Evolutionary conservation across 2,329 filamentous ascomycete species (phyloP), one percentile per base, ranked within the genome.

Genomic region (Microthyrium microscopicum): DNA sequence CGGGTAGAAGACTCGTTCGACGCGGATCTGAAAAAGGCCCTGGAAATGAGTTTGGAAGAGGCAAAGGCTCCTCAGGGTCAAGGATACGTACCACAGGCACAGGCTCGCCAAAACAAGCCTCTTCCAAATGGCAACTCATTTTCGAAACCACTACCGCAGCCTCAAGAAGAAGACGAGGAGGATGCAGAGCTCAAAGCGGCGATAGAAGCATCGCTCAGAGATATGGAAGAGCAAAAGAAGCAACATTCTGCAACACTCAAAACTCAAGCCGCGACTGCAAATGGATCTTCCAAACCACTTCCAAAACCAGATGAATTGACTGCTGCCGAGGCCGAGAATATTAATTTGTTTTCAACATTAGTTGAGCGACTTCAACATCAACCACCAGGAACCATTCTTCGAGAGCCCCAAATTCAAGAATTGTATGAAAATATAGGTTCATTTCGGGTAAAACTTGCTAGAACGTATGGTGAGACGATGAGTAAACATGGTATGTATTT

Each of bases 191-290:
- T 98, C 19, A 91, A 89, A 51, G 84, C 87, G 18, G 89, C 89
- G 4, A 95, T 98, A 50, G 87, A 85, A 22, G 85, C 91, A 13
- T 95, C 89, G 4, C 54, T 98, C 38, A 79, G 81, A 17, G 89
- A 98, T 49, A 94, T 95, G 83, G 89, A 98, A 55, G 81, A 94
- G 53, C 87, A 98, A 53, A 95, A 98, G 63, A 78, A 87, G 57
- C 76, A 75, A 44, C 84, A 95, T 52, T 73, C 84, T 2, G 80
- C 78, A 4, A 74, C 73, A 2, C 66, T 95, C 45, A 91, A 89
- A 51, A 73, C 82, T 48, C 82, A 89, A 40, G 70, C 77, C 1
- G 66, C 69, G 1, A 65, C 61, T 24, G 58, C 64, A 2, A 58
- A 62, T 18, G 55, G 61, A 12, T 61, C 3, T 53, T 60, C 3